Percentiles rank a stretch among this genome's conserved stretches.
Evolutionary conservation across 768 basidiomycete genomes (phyloP).

Genomic region (Suillus ampliporus): DNA sequence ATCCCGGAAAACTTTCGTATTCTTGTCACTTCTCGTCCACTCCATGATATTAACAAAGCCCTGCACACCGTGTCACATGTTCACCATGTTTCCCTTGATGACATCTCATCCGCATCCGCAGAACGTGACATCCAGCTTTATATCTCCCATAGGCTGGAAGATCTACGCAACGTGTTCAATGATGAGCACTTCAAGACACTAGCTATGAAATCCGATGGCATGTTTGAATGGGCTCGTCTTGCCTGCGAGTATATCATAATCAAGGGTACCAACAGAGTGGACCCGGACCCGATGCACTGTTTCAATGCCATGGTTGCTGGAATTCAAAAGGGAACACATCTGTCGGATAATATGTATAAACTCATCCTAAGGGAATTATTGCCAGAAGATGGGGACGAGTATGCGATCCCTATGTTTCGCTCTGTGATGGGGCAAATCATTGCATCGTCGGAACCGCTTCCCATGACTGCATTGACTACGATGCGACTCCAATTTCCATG

Average conservation of each 20-base stretch:
- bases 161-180: not conserved
- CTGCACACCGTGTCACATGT: conserved; percentile 14
- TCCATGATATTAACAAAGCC: conserved; percentile 8
- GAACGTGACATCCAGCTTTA: conserved; percentile 13
- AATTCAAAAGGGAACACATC: not conserved
- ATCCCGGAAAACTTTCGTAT: conserved; percentile 19
- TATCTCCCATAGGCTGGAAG: conserved; percentile 1
- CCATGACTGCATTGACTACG: not conserved
- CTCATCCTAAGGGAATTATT: conserved; percentile 5
- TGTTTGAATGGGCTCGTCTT: conserved; percentile 15
- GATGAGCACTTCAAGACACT: not conserved
- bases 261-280: not conserved
- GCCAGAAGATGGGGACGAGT: not conserved
- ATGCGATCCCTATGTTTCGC: conserved; percentile 5
- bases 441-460: conserved; percentile 7
- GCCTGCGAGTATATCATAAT: conserved; percentile 18
- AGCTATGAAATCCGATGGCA: conserved; percentile 6
- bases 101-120: conserved; percentile 1
- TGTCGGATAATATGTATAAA: conserved; percentile 11
- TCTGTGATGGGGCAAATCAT: conserved; percentile 7
- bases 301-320: conserved; percentile 1
- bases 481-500: conserved; percentile 18
- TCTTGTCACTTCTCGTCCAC: conserved; percentile 20
- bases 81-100: not conserved
- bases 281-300: not conserved